Evolutionary conservation across 2,329 filamentous ascomycete genomes (phyloP).

Genomic region (Hymenoscyphus albidus): DNA sequence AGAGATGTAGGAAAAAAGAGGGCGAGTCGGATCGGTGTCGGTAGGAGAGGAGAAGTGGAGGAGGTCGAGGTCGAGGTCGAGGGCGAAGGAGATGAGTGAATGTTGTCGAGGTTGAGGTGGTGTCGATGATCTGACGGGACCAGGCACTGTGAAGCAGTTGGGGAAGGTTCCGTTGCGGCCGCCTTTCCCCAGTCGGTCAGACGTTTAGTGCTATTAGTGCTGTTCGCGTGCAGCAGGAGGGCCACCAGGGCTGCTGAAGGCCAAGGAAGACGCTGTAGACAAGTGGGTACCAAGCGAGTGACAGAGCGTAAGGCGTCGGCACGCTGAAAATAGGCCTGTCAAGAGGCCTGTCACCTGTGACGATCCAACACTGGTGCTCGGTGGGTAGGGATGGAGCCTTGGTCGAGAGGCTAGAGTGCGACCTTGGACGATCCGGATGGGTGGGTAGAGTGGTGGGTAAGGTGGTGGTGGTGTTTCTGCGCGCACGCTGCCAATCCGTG

Average conservation of each 20-base stretch:
- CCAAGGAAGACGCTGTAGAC: neutral
- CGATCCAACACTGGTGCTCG: neutral
- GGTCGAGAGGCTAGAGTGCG: neutral
- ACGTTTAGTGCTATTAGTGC: neutral
- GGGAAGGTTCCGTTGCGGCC: neutral
- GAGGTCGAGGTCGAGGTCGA: neutral
- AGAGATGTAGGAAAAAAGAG: neutral
- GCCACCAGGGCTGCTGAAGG: neutral
- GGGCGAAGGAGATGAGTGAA: neutral
- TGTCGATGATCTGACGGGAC: no score
- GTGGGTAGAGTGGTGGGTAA: no score
- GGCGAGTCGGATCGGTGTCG: neutral
- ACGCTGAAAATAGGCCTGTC: neutral
- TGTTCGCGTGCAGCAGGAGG: neutral
- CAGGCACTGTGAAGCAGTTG: neutral
- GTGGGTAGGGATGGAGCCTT: neutral
- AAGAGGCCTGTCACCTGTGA: neutral
- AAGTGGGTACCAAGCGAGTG: neutral
- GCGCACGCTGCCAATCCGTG: no score
- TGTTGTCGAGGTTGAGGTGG: neutral
- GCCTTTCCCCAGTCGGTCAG: neutral
- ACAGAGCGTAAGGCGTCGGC: conserved; percentile 1
- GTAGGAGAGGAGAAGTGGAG: neutral
- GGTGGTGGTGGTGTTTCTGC: no score
- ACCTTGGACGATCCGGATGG: no score